Evolutionary conservation across 2,329 filamentous ascomycete genomes (phyloP).

Genomic region (Microdochium bolleyi): DNA sequence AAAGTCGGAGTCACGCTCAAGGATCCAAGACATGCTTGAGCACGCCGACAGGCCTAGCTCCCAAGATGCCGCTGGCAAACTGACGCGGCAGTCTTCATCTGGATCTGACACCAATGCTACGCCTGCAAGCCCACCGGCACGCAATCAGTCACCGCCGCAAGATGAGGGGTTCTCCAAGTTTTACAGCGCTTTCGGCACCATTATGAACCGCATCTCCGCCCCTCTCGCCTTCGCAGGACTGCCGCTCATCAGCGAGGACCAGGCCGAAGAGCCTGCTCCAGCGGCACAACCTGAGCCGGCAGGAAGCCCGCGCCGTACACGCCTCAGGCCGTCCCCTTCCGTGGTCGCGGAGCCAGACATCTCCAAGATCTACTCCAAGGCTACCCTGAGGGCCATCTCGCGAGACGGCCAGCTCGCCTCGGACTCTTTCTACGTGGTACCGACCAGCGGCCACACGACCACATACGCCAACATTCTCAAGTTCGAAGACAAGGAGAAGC

Average conservation of each 20-base stretch:
- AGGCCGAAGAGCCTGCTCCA: constrained; percentile 32
- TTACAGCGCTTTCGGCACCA: constrained; percentile 82
- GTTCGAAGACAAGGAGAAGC: constrained; percentile 59
- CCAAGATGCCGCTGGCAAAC: constrained; percentile 34
- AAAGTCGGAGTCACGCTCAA: constrained; percentile 38
- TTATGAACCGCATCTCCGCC: constrained; percentile 80
- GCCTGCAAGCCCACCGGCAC: constrained; percentile 15
- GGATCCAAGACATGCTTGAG: constrained; percentile 50
- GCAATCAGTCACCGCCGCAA: constrained; percentile 18
- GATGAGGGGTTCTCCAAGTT: constrained; percentile 86
- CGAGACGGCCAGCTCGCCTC: constrained; percentile 57
- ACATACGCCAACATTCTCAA: constrained; percentile 87
- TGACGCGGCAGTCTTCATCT: constrained; percentile 11
- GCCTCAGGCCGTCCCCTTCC: constrained; percentile 21
- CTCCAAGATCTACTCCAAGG: constrained; percentile 74
- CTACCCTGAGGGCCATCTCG: constrained; percentile 71
- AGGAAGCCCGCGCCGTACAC: constrained; percentile 25
- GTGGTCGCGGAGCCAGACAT: constrained; percentile 61
- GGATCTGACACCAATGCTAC: constrained; percentile 14
- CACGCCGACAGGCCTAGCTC: constrained; percentile 44
- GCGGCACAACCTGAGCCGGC: constrained; percentile 24
- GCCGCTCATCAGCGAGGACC: constrained; percentile 54
- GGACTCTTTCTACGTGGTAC: constrained; percentile 92
- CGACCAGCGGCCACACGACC: constrained; percentile 81
- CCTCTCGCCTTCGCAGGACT: constrained; percentile 89